Evolutionary conservation across 805 yeast genomes (phyloP).

Genomic region (Metschnikowia borealis): DNA sequence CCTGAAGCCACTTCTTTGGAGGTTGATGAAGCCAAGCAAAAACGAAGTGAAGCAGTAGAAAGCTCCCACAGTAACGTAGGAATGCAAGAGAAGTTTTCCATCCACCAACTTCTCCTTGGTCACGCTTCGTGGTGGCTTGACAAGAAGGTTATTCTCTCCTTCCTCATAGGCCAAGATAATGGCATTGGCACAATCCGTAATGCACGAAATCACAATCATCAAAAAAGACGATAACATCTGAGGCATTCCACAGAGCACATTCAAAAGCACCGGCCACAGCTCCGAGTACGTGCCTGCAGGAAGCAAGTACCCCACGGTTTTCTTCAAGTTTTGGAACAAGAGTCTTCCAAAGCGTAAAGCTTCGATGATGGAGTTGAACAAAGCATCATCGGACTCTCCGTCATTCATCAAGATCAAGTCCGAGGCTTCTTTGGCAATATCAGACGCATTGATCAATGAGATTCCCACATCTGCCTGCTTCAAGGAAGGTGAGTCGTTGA

Average conservation of each 20-base stretch:
- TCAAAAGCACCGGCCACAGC: slow-evolving; percentile 47
- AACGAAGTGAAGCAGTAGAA: slow-evolving; percentile 39
- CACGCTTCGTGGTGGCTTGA: slow-evolving; percentile 39
- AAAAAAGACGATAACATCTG: slow-evolving; percentile 45
- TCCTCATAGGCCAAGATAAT: slow-evolving; percentile 42
- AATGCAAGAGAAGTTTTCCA: slow-evolving; percentile 35
- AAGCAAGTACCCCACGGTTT: slow-evolving; percentile 43
- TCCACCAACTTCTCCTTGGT: slow-evolving; percentile 41
- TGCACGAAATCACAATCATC: slow-evolving; percentile 49
- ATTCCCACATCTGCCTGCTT: slow-evolving; percentile 35
- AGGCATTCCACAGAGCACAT: slow-evolving; percentile 47
- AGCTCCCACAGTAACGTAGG: slow-evolving; percentile 42
- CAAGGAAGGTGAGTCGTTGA: slow-evolving; percentile 34
- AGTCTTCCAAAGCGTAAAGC: slow-evolving; percentile 42
- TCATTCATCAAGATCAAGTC: slow-evolving; percentile 25
- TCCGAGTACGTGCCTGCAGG: slow-evolving; percentile 54
- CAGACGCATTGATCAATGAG: slow-evolving; percentile 27
- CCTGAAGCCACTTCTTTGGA: slow-evolving; percentile 31
- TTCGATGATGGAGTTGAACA: slow-evolving; percentile 25
- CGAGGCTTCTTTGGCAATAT: slow-evolving; percentile 37
- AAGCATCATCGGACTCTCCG: slow-evolving; percentile 16
- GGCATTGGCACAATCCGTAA: slow-evolving; percentile 46
- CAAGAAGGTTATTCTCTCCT: slow-evolving; percentile 40
- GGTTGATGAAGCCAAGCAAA: slow-evolving; percentile 37
- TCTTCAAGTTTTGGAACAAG: slow-evolving; percentile 47